Evolutionary conservation across 805 yeast genomes (phyloP).

Genomic region (Jamesozyma spencerorum): DNA sequence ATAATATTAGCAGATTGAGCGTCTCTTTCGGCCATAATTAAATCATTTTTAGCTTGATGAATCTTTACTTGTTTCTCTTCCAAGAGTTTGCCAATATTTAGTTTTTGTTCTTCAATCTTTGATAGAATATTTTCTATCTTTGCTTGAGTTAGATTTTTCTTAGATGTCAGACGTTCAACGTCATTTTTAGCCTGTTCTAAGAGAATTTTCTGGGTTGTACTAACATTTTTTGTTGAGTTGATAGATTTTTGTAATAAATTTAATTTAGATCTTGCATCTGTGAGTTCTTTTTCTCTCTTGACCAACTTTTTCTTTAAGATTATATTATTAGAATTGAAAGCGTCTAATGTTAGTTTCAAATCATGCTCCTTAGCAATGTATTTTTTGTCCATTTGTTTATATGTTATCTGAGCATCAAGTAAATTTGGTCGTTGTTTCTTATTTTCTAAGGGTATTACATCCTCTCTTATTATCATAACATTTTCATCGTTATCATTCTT

Average conservation of each 20-base stretch:
- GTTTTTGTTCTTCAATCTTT: constrained; percentile 6
- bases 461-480: not conserved
- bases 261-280: constrained; percentile 8
- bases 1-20: constrained; percentile 7
- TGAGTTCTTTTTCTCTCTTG: constrained; percentile 18
- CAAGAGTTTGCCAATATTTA: constrained; percentile 9
- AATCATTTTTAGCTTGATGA: constrained; percentile 12
- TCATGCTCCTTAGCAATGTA: constrained; percentile 7
- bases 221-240: constrained; percentile 4
- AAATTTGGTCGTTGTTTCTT: too few species aligned
- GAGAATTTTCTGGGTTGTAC: constrained; percentile 13
- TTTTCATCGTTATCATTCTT: not conserved
- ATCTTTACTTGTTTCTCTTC: constrained; percentile 12
- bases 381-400: constrained; percentile 3
- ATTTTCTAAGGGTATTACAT: not conserved
- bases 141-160: constrained; percentile 13
- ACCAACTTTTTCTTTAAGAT: constrained; percentile 18
- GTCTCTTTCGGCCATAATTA: constrained; percentile 16
- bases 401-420: constrained; percentile 1
- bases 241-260: constrained; percentile 6
- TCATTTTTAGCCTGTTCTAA: constrained; percentile 10
- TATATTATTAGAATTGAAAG: constrained; percentile 12
- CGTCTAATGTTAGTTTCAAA: constrained; percentile 8
- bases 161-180: constrained; percentile 6
- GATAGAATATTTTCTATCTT: constrained; percentile 14